Evolutionary conservation across 768 basidiomycete species (phyloP).

Genomic region (Obba rivulosa): DNA sequence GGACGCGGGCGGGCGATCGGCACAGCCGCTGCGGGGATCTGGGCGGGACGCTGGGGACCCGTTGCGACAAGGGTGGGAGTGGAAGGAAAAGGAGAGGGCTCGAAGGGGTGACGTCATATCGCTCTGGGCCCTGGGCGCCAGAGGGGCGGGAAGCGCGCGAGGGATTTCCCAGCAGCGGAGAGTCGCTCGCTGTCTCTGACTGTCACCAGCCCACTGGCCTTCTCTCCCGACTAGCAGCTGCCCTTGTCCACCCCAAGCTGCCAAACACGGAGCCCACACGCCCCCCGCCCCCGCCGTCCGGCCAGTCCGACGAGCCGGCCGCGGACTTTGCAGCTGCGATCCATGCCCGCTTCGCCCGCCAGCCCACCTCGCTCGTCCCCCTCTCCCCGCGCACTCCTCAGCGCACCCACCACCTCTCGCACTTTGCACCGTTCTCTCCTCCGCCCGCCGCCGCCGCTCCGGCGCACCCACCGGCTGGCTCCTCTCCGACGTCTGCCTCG

Average conservation of each 20-base stretch:
- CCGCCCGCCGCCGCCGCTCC: background rate
- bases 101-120: too few relatives aligned
- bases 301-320: conserved; percentile 1
- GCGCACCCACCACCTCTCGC: conserved; percentile 10
- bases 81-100: too few relatives aligned
- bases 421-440: background rate
- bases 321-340: conserved; percentile 50
- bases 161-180: too few relatives aligned
- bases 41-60: too few relatives aligned
- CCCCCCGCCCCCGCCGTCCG: background rate
- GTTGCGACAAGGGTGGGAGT: too few relatives aligned
- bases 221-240: background rate
- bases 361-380: conserved; percentile 18
- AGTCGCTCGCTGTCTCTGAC: too few relatives aligned
- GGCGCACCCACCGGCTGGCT: conserved; percentile 14
- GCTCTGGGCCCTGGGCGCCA: too few relatives aligned
- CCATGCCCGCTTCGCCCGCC: conserved; percentile 34
- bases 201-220: background rate
- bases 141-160: too few relatives aligned
- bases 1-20: too few relatives aligned
- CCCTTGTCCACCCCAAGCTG: background rate
- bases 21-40: too few relatives aligned
- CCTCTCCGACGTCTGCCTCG: conserved; percentile 27
- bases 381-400: conserved; percentile 14
- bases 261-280: background rate